These are phyloP conservation scores for Cucumis melo DNA, from an alignment of 306 rosid genomes.

Conservation along the genomic window DNA sequence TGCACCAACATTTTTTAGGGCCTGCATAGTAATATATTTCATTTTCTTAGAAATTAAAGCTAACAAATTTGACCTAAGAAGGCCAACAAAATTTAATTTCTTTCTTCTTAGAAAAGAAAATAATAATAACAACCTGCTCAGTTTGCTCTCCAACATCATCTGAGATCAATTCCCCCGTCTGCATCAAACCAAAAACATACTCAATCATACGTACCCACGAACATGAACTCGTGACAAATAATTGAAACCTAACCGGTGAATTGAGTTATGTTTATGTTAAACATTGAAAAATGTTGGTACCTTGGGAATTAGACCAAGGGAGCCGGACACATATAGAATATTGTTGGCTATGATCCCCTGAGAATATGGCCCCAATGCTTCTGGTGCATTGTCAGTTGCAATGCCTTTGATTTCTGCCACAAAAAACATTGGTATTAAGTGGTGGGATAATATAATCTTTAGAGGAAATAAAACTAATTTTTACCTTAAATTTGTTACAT, in stretches of 20 bases:
- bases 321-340: conserved; percentile 63
- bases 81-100: neutral
- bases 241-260: neutral
- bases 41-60: neutral
- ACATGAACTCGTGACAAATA: neutral
- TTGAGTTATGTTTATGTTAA: neutral
- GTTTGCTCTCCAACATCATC: conserved; percentile 71
- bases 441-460: neutral
- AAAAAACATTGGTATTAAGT: neutral
- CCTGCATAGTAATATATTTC: conserved; percentile 19
- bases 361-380: conserved; percentile 89
- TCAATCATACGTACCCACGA: neutral
- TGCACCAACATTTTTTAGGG: conserved; percentile 84
- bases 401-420: conserved; percentile 45
- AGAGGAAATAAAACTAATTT: no score
- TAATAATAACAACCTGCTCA: conserved; percentile 45
- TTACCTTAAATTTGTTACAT: neutral
- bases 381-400: conserved; percentile 74
- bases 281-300: conserved; percentile 19
- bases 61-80: neutral
- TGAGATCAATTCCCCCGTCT: conserved; percentile 77
- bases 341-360: conserved; percentile 82
- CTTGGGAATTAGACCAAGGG: conserved; percentile 85
- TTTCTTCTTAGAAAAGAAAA: no score
- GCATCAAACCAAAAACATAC: conserved; percentile 15